Base-by-base conservation (phyloP, 805 yeast species). In the Candida dendrica region DNA sequence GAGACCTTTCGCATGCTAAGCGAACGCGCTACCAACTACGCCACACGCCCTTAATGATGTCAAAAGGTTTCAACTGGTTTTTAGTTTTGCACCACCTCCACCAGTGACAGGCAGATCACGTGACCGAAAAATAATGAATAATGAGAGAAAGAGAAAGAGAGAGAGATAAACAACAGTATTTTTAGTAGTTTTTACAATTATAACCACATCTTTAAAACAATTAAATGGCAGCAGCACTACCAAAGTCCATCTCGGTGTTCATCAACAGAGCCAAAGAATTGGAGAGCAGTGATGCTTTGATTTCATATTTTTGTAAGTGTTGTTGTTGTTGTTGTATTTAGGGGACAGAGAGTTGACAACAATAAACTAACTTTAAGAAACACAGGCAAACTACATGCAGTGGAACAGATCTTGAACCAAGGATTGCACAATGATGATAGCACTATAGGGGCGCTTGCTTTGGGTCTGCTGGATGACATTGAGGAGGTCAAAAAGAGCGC, bases 1-100 rank as follows among this genome's bases (percentile, higher is more conserved):
- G 77, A 75, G 83, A 77, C 84, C 83, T 77, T 75, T 75, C 80
- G 75, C 83, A 77, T 77, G 82, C 82, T 75, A 77, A 76, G 83
- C 76, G 79, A 75, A 74, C 83, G 83, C 83, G 83, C 83, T 77
- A 78, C 84, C 83, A 75, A 78, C 84, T 78, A 74, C 84, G 83
- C 83, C 84, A 77, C 81, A 77, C 79, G 82, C 84, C 83, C 83
- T n/a, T 34, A 24, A 8, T 7, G n/a, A n/a, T n/a, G n/a, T n/a
- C n/a, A n/a, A n/a, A n/a, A n/a, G n/a, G n/a, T n/a, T n/a, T n/a
- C n/a, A n/a, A n/a, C n/a, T n/a, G n/a, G n/a, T n/a, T n/a, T n/a
- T n/a, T n/a, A n/a, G n/a, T n/a, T n/a, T n/a, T n/a, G n/a, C n/a
- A n/a, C n/a, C n/a, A n/a, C n/a, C n/a, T n/a, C n/a, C n/a, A n/a